Evolutionary conservation across 176 grass and related monocot genomes (phyloP), one percentile per base, ranked within the genome.

Genomic region (Aegilops umbellulata): DNA sequence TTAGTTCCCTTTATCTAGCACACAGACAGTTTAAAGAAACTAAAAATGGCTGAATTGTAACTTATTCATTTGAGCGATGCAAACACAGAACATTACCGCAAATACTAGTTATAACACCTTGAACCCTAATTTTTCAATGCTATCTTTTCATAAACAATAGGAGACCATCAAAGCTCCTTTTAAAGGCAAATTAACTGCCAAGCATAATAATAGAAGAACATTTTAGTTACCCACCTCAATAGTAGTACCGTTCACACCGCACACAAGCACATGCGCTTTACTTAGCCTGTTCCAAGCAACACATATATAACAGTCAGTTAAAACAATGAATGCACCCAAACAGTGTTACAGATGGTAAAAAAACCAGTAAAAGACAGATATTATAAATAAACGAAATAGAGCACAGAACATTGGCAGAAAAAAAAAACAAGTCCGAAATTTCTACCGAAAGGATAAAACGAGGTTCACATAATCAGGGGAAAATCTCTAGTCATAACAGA

Each of bases 181-280:
- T 53, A 20, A 69, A 58, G 19, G 55, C 55, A 58, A 58, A 58
- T 22, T 58, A 58, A 8, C 55, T 58, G 20, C 1, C 0, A 58
- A 58, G n/a, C 65, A 25, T 34, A n/a, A 78, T 44, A 26, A 57
- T 20, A 74, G 34, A 26, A 89, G 79, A 66, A 9, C 65, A 16
- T 29, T 49, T 25, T 7, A 15, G 60, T 71, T 93, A 93, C 94
- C 84, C 91, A 94, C 94, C 92, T 99, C 97, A 84, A 77, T 90
- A 65, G 97, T 91, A 49, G 90, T 88, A 42, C 94, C 97, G 47
- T 88, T 96, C 69, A 99, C 78, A 57, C 94, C 97, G 51, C 88
- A 89, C 15, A 99, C 90, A 27, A 99, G 94, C 71, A 99, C 92
- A 25, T 92, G 92, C 9, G 94, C 92, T 86, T 91, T 99, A 63